Evolutionary conservation across 2,329 filamentous ascomycete species (phyloP).

Genomic region (Monilinia fructicola): DNA sequence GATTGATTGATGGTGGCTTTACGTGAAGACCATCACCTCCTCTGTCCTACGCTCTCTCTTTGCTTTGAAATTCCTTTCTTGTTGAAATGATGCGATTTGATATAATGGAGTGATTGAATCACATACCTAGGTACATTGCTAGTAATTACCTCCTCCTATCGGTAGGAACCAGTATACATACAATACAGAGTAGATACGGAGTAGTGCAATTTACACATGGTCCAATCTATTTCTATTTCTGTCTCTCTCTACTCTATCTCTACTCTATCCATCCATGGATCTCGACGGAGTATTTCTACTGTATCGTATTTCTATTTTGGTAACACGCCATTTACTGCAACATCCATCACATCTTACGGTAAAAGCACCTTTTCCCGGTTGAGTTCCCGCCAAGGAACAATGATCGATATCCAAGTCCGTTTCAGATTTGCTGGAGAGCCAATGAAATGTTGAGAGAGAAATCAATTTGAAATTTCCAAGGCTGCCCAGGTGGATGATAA

Average conservation of each 20-base stretch:
- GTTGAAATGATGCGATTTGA: not conserved
- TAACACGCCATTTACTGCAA: slow-evolving; percentile 1
- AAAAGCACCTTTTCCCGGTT: not conserved
- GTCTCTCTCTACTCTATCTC: too few relatives aligned
- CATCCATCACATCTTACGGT: not conserved
- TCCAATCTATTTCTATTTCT: too few relatives aligned
- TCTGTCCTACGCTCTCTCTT: not conserved
- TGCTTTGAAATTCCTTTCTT: not conserved
- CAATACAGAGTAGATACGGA: too few relatives aligned
- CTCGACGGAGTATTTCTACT: not conserved
- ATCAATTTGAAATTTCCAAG: too few relatives aligned
- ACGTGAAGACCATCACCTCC: too few relatives aligned
- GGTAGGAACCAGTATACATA: too few relatives aligned
- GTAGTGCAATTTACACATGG: too few relatives aligned
- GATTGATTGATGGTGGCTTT: too few relatives aligned
- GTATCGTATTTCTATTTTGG: slow-evolving; percentile 7
- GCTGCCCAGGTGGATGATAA: too few relatives aligned
- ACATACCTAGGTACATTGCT: too few relatives aligned
- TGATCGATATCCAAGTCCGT: slow-evolving; percentile 16
- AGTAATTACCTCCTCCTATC: too few relatives aligned
- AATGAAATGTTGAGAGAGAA: not conserved
- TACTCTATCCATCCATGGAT: too few relatives aligned
- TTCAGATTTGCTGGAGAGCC: slow-evolving; percentile 14
- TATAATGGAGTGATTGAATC: not conserved
- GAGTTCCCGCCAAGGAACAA: slow-evolving; percentile 3